Evolutionary conservation across 192 early-diverging fungal species (phyloP), one percentile per base, ranked within the genome.

Genomic region (Allomyces javanicus): DNA sequence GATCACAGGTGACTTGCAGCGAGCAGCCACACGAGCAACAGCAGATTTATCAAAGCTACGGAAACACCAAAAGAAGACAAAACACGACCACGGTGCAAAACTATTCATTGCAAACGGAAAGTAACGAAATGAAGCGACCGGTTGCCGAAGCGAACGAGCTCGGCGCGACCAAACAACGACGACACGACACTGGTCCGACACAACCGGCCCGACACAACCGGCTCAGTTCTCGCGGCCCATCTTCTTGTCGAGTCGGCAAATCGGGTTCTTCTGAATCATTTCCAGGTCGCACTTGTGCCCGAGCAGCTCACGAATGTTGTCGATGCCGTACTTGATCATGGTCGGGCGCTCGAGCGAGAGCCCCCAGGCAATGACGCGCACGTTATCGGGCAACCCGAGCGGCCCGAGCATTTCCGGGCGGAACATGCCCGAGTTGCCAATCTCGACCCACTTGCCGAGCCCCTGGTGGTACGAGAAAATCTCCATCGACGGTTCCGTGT

Each of bases 351-450:
- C 96, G 70, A 94, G 82, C 66, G 90, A 88, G 65, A 99, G 79
- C 72, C 96, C 96, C 89, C 95, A 99, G 9, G 93, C 96, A 77
- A 94, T 93, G 62, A 99, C 96, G 69, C 86, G 81, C 4, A 99
- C 91, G 77, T 90, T 93, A 44, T 88, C 83, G 64, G 90, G 90
- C 33, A 99, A 76, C n/a, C 96, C 96, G 75, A 99, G 78, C 63
- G 96, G 88, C 22, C 84, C 79, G 72, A 97, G 82, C 93, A 99
- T 95, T 76, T 99, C 96, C 10, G 96, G 96, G 44, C 96, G 91
- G 88, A 99, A 99, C 92, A 99, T 96, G 65, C 96, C 96, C 24
- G 86, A 89, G 85, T 99, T 99, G 64, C 96, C 95, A 62, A 96
- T 87, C 77, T 96, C 93, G 43, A 96, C 87, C 89, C 91, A 97